Base-by-base conservation (phyloP, 2,329 filamentous ascomycete genomes). In the Cladosporium sp. region DNA sequence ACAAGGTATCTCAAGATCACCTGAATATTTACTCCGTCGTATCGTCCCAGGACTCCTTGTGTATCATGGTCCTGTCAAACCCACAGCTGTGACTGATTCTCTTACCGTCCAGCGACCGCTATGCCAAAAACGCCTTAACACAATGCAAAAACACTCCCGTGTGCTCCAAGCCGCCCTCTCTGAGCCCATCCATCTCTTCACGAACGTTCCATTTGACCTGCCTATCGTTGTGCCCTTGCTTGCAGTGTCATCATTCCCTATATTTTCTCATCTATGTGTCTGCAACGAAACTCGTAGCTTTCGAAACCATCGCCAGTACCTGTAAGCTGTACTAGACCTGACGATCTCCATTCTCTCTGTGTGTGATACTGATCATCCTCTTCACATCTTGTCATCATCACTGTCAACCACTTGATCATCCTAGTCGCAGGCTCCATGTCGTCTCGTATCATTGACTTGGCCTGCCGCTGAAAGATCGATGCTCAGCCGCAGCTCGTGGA, bases 41-140 rank as follows among this genome's bases (percentile, higher is more conserved):
- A 15, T 22, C 34, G 9, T 50, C 19, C 17, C 30, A 19, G 47
- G 30, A 37, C 22, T 52, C 50, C 15, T 52, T 36, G 20, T 52
- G 50, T 45, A 47, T 30, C n/a, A 37, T 55, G 38, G 52, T 55
- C 30, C 52, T 55, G 52, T 55, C 39, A 42, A 37, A 36, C 40
- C 52, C 52, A 42, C 19, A 55, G 40, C 52, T 47, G 43, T 47
- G 43, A 47, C 43, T 30, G 43, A 47, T 22, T 47, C 22, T 20
- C 7, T 47, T 15, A 17, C 28, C 17, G 43, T 28, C 43, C 43
- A 36, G 30, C 52, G 36, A 22, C 28, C 28, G 52, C 40, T 40
- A 45, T 50, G 47, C 47, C 47, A 37, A 6, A 50, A 14, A 34
- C 30, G 8, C 30, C 7, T 8, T 5, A 34, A 20, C 17, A n/a